These are phyloP conservation scores for Ceraceosorus guamensis DNA, from an alignment of 1,284 basidiomycete species.

Conservation along the genomic window DNA sequence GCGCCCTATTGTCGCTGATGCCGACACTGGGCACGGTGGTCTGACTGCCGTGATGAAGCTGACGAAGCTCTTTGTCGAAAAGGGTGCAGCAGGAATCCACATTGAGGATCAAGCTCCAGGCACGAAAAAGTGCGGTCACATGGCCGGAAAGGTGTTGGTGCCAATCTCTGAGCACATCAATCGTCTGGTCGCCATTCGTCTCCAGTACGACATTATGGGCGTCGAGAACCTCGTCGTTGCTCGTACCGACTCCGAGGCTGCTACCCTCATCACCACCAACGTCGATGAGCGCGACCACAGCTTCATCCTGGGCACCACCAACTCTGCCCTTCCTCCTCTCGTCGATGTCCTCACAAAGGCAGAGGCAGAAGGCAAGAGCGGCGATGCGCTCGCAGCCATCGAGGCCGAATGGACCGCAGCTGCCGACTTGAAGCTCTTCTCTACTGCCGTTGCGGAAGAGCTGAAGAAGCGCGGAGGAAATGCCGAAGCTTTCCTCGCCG, in stretches of 20 bases:
- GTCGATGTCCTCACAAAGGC: slow-evolving; percentile 76
- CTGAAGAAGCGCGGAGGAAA: slow-evolving; percentile 60
- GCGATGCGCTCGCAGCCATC: slow-evolving; percentile 70
- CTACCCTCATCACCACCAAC: slow-evolving; percentile 91
- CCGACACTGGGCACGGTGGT: slow-evolving; percentile 69
- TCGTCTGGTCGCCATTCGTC: slow-evolving; percentile 66
- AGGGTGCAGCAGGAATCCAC: slow-evolving; percentile 79
- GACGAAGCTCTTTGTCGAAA: slow-evolving; percentile 83
- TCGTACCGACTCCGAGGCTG: slow-evolving; percentile 76
- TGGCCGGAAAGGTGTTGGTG: slow-evolving; percentile 68
- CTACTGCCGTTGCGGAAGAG: slow-evolving; percentile 65
- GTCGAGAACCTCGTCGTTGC: slow-evolving; percentile 68
- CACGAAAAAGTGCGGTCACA: slow-evolving; percentile 59
- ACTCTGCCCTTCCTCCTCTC: slow-evolving; percentile 62
- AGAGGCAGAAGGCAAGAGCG: slow-evolving; percentile 70
- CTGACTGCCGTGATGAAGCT: slow-evolving; percentile 94
- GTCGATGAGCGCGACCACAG: slow-evolving; percentile 93
- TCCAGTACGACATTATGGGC: slow-evolving; percentile 74
- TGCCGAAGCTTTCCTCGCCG: slow-evolving; percentile 59
- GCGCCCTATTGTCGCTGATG: slow-evolving; percentile 51
- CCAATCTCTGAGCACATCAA: slow-evolving; percentile 71
- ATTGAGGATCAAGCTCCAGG: slow-evolving; percentile 87
- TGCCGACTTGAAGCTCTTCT: slow-evolving; percentile 74
- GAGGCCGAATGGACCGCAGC: slow-evolving; percentile 78
- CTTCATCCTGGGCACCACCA: slow-evolving; percentile 89